Conservation (phyloP, 805 yeast genomes). For the Candida peoriensis region DNA sequence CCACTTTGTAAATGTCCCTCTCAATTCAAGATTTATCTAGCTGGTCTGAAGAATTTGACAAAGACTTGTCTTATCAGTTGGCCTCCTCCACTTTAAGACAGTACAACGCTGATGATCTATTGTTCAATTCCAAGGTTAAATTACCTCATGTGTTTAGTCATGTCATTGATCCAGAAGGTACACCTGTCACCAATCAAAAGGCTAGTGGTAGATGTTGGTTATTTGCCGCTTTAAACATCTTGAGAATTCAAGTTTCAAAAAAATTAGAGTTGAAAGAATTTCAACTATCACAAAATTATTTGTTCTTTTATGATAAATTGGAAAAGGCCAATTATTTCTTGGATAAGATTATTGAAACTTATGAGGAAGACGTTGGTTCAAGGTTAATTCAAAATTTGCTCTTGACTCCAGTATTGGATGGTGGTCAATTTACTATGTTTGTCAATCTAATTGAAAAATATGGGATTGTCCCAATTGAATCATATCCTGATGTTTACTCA, state of each 20-base stretch:
- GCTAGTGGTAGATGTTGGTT: conserved; percentile 85
- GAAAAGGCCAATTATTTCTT: conserved; percentile 80
- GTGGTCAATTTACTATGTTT: conserved; percentile 88
- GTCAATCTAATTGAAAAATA: conserved; percentile 72
- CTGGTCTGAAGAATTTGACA: conserved; percentile 22
- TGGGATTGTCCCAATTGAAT: conserved; percentile 71
- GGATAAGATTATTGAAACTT: conserved; percentile 70
- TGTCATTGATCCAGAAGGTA: conserved; percentile 38
- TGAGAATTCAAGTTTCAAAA: conserved; percentile 58
- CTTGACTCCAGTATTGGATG: conserved; percentile 67
- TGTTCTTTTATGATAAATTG: conserved; percentile 81
- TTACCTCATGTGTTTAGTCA: conserved; percentile 21
- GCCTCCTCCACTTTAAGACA: conserved; percentile 32
- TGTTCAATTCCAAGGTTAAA: conserved; percentile 17
- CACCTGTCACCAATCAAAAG: conserved; percentile 70
- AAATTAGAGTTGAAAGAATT: conserved; percentile 60
- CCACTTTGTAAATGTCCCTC: too few species aligned
- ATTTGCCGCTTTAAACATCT: conserved; percentile 74
- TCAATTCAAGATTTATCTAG: conserved; percentile 1
- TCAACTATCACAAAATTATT: conserved; percentile 72
- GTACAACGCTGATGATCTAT: conserved; percentile 28
- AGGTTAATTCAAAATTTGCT: conserved; percentile 65
- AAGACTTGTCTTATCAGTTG: conserved; percentile 26
- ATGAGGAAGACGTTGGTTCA: conserved; percentile 60
- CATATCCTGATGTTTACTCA: conserved; percentile 64